Evolutionary conservation across 768 basidiomycete genomes (phyloP).

Genomic region (Lactarius pseudohatsudake): DNA sequence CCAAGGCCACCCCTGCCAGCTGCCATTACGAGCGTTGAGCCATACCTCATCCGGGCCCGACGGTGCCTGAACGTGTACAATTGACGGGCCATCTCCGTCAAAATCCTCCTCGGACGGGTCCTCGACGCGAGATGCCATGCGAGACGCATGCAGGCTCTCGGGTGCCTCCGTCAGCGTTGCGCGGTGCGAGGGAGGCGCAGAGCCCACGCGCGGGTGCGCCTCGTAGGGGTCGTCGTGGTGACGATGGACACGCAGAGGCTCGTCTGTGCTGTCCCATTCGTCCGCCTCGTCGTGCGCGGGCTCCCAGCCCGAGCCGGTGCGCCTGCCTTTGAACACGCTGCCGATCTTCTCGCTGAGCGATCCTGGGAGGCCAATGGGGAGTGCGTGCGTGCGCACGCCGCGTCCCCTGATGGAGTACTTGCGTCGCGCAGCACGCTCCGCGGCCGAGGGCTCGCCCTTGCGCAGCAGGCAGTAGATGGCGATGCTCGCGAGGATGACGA

Average conservation of each 20-base stretch:
- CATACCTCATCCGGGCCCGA: conserved; percentile 18
- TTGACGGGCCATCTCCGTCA: neutral
- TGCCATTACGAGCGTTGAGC: neutral
- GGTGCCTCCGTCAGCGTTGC: conserved; percentile 6
- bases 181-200: neutral
- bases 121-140: conserved; percentile 20
- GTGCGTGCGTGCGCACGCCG: conserved; percentile 19
- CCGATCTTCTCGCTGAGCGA: conserved; percentile 27
- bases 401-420: conserved; percentile 23
- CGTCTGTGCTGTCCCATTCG: conserved; percentile 27
- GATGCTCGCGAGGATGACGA: conserved; percentile 53
- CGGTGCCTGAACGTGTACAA: neutral
- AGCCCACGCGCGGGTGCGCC: conserved; percentile 5
- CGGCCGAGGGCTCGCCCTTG: conserved; percentile 45
- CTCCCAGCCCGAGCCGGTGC: conserved; percentile 22
- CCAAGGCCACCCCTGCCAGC: neutral
- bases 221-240: neutral
- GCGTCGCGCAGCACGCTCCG: conserved; percentile 39
- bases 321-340: conserved; percentile 27
- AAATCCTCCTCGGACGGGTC: neutral
- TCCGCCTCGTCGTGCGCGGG: conserved; percentile 20
- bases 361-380: conserved; percentile 28
- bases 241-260: conserved; percentile 13
- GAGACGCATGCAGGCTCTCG: neutral
- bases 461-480: conserved; percentile 59